Conservation (phyloP, 2,329 filamentous ascomycete genomes). For the Seiridium unicorne region DNA sequence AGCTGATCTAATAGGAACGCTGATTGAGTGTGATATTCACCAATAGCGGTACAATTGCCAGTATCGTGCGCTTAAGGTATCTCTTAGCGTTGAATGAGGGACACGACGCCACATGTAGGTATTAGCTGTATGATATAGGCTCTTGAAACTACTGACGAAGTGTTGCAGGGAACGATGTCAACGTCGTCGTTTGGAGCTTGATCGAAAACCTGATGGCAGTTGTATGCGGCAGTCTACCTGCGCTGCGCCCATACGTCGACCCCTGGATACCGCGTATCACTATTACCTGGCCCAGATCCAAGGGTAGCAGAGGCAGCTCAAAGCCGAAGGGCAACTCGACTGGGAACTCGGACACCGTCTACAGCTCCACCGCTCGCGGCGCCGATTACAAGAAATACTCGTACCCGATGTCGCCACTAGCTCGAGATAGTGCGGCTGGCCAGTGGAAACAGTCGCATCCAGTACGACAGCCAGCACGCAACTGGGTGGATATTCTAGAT, state of each 20-base stretch:
- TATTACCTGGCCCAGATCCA: not conserved
- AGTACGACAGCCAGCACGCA: not conserved
- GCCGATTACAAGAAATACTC: not conserved
- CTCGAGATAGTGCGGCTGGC: not conserved
- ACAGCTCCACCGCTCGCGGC: not conserved
- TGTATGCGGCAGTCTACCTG: not conserved
- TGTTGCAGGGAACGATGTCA: not conserved
- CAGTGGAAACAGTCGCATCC: not conserved
- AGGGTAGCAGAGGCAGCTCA: not conserved
- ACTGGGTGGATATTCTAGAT: not conserved
- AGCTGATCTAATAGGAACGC: too few relatives aligned
- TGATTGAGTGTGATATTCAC: not conserved
- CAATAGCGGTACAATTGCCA: not conserved
- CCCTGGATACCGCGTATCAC: not conserved
- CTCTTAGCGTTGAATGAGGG: not conserved
- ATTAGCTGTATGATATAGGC: not conserved
- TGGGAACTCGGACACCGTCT: not conserved
- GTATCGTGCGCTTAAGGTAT: not conserved
- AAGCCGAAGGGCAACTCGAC: not conserved
- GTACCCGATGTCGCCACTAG: not conserved
- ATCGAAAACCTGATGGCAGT: constrained; percentile 1
- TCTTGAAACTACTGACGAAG: too few relatives aligned
- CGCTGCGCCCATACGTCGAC: not conserved
- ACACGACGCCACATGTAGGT: not conserved
- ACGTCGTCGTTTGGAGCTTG: not conserved